Percentiles rank a stretch among this genome's conserved stretches.
These are phyloP conservation scores for Phaeosphaeriaceae sp. DNA, from an alignment of 2,329 filamentous ascomycete species.

Conservation along the genomic window DNA sequence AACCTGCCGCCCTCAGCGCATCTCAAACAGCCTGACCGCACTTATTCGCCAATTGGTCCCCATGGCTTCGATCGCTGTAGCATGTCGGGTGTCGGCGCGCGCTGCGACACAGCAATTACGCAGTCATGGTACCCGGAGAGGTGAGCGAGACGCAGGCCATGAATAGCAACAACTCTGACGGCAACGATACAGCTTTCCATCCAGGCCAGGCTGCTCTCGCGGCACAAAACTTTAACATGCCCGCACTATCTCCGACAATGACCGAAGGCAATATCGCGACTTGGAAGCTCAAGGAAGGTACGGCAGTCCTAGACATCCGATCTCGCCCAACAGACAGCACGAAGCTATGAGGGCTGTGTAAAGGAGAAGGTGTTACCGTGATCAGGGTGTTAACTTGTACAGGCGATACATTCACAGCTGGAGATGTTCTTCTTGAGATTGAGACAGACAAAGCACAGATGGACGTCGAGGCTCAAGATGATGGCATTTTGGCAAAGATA, in stretches of 20 bases:
- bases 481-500: slow-evolving; percentile 86
- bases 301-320: slow-evolving; percentile 6
- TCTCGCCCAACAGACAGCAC: not conserved
- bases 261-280: slow-evolving; percentile 87
- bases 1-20: slow-evolving; percentile 17
- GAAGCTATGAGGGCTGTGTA: not conserved
- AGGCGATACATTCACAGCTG: slow-evolving; percentile 78
- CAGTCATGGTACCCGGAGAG: slow-evolving; percentile 61
- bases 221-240: slow-evolving; percentile 90
- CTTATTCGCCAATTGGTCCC: slow-evolving; percentile 30
- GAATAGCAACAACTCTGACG: slow-evolving; percentile 19
- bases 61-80: slow-evolving; percentile 72
- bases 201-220: slow-evolving; percentile 69
- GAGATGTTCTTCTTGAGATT: slow-evolving; percentile 88
- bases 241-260: slow-evolving; percentile 90
- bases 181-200: slow-evolving; percentile 63
- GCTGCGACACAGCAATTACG: slow-evolving; percentile 62
- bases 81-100: slow-evolving; percentile 68
- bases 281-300: slow-evolving; percentile 85
- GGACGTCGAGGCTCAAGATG: slow-evolving; percentile 93
- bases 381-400: slow-evolving; percentile 25
- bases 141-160: slow-evolving; percentile 52
- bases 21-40: slow-evolving; percentile 18
- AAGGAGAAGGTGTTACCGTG: too few relatives aligned
- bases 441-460: slow-evolving; percentile 95